Evolutionary conservation across 768 basidiomycete genomes (phyloP).

Genomic region (Termitomyces sp.): DNA sequence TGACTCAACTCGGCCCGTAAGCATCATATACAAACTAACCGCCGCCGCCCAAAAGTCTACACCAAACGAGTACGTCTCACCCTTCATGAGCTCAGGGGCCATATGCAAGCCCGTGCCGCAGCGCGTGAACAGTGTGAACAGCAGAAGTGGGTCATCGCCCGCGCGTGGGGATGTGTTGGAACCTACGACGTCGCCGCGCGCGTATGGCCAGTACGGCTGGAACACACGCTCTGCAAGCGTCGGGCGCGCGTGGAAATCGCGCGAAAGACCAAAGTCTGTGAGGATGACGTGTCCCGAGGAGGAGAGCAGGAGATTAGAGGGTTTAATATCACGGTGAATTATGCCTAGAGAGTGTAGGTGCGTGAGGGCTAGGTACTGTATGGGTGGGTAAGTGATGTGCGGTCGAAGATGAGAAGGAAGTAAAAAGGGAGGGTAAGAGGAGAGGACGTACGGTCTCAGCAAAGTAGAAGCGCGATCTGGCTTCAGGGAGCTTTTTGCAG

Average conservation of each 20-base stretch:
- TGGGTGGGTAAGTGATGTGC: background rate
- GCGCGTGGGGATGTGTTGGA: background rate
- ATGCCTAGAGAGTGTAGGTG: background rate
- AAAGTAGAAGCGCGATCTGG: background rate
- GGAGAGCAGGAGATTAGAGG: background rate
- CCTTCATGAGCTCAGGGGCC: background rate
- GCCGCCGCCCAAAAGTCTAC: background rate
- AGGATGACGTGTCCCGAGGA: background rate
- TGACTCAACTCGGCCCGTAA: background rate
- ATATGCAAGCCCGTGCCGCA: background rate
- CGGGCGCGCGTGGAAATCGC: background rate
- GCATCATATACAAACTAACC: conserved; percentile 1
- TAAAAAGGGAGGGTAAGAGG: background rate
- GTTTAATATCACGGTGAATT: background rate
- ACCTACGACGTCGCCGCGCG: background rate
- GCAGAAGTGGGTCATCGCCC: background rate
- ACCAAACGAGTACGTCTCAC: background rate
- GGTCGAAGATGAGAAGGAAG: background rate
- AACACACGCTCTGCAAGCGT: background rate
- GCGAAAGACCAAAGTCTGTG: background rate
- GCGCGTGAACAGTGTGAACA: background rate
- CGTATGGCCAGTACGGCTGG: background rate
- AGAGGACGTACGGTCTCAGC: background rate
- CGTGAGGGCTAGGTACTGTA: background rate
- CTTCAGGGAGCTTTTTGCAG: background rate